phyloP scores from a whole-genome alignment of 2,329 filamentous ascomycete species.

The Magnaporthiopsis rhizophila region DNA sequence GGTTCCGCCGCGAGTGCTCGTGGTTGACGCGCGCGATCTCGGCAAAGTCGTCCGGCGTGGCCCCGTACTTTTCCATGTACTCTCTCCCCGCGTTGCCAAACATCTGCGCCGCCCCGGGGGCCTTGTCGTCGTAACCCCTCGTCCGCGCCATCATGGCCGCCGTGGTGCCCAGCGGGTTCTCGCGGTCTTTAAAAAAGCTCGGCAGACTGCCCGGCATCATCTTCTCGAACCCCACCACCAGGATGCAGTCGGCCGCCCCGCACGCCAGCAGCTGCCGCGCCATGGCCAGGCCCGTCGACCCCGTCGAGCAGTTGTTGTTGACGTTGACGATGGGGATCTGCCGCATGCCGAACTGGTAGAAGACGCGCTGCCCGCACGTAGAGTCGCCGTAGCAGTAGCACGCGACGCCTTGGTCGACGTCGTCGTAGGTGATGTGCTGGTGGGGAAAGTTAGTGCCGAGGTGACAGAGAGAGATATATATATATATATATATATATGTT shows the following conservation, averaged over 20 bases:
- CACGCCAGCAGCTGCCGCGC: conserved; percentile 70
- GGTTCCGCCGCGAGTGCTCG: conserved; percentile 82
- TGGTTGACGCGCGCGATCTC: conserved; percentile 94
- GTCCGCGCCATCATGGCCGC: conserved; percentile 76
- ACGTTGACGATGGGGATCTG: conserved; percentile 95
- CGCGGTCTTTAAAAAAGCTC: conserved; percentile 75
- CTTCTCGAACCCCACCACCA: conserved; percentile 96
- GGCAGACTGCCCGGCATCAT: conserved; percentile 90
- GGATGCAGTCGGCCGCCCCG: conserved; percentile 76
- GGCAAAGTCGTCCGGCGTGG: conserved; percentile 77
- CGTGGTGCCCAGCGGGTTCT: conserved; percentile 68
- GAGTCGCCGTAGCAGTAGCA: conserved; percentile 98
- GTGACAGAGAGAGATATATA: too few species aligned
- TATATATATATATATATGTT: too few species aligned
- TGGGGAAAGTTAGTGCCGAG: background rate
- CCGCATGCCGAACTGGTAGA: conserved; percentile 98
- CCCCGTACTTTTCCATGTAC: conserved; percentile 94
- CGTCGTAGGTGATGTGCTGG: conserved; percentile 82
- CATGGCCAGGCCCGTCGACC: conserved; percentile 84
- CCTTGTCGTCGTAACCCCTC: conserved; percentile 64
- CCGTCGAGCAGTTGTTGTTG: conserved; percentile 98
- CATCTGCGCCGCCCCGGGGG: conserved; percentile 82
- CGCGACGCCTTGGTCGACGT: conserved; percentile 90
- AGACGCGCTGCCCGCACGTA: conserved; percentile 90
- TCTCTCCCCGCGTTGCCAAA: conserved; percentile 91